These are phyloP conservation scores for Amanita inopinata DNA, from an alignment of 768 basidiomycete genomes.

Conservation along the genomic window DNA sequence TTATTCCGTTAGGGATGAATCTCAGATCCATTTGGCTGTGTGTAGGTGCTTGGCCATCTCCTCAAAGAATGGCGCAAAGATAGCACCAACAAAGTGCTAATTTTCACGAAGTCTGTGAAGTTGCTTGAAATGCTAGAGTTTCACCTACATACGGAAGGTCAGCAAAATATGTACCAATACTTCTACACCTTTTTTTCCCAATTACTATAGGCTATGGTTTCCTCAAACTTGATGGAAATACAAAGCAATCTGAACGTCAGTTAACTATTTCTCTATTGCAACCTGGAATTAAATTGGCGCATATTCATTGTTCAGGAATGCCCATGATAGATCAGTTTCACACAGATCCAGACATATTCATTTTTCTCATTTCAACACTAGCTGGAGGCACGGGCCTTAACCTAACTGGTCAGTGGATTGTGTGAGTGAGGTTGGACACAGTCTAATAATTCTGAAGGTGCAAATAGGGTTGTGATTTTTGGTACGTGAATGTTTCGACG, in stretches of 20 bases:
- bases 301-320: slow-evolving; percentile 50
- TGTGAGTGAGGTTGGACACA: not conserved
- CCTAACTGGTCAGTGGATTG: slow-evolving; percentile 39
- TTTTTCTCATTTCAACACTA: slow-evolving; percentile 85
- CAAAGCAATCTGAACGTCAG: slow-evolving; percentile 58
- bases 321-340: slow-evolving; percentile 80
- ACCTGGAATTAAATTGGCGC: not conserved
- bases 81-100: slow-evolving; percentile 72
- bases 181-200: not conserved
- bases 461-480: slow-evolving; percentile 92
- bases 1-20: not conserved
- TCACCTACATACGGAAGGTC: slow-evolving; percentile 53
- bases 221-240: slow-evolving; percentile 74
- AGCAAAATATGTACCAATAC: slow-evolving; percentile 7
- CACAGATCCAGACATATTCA: slow-evolving; percentile 55
- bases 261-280: slow-evolving; percentile 3
- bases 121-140: slow-evolving; percentile 78
- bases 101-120: slow-evolving; percentile 92
- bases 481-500: slow-evolving; percentile 39
- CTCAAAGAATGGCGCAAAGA: slow-evolving; percentile 62
- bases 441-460: slow-evolving; percentile 31
- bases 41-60: slow-evolving; percentile 55
- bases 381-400: slow-evolving; percentile 91
- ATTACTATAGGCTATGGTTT: slow-evolving; percentile 40
- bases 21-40: not conserved